These are phyloP conservation scores for Ramaria rubella DNA, from an alignment of 768 basidiomycete species.

Conservation along the genomic window DNA sequence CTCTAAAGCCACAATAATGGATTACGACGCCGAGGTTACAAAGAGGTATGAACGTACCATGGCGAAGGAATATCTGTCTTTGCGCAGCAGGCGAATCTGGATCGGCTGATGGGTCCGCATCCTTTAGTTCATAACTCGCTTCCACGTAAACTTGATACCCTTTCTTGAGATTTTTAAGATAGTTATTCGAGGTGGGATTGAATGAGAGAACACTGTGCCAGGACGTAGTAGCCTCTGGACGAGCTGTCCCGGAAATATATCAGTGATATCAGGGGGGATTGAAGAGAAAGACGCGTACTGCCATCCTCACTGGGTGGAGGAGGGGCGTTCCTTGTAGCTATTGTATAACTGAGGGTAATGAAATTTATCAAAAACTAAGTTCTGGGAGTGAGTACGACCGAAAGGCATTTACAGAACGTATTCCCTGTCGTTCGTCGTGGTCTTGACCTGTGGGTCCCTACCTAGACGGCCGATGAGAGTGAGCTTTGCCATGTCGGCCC, in stretches of 20 bases:
- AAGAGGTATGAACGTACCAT: conserved; percentile 40
- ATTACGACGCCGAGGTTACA: background rate
- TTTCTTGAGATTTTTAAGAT: conserved; percentile 57
- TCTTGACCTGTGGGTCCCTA: conserved; percentile 62
- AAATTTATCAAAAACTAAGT: background rate
- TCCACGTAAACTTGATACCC: conserved; percentile 79
- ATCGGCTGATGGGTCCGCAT: conserved; percentile 61
- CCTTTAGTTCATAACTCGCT: conserved; percentile 67
- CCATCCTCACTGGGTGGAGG: conserved; percentile 55
- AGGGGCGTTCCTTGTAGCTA: conserved; percentile 63
- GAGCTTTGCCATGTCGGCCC: conserved; percentile 66
- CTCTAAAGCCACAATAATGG: background rate
- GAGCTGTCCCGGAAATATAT: conserved; percentile 36
- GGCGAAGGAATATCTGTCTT: conserved; percentile 75
- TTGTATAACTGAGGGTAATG: conserved; percentile 49
- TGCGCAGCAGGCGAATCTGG: conserved; percentile 62
- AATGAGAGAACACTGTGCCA: conserved; percentile 80
- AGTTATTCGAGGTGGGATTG: conserved; percentile 51
- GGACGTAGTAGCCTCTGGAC: conserved; percentile 45
- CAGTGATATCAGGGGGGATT: background rate
- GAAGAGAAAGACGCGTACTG: conserved; percentile 34
- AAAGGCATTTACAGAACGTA: conserved; percentile 56
- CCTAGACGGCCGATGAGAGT: conserved; percentile 69
- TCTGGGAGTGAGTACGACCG: background rate
- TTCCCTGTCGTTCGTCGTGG: conserved; percentile 70